Evolutionary conservation across 2,329 filamentous ascomycete genomes (phyloP).

Genomic region (Tetracladium maxilliforme): DNA sequence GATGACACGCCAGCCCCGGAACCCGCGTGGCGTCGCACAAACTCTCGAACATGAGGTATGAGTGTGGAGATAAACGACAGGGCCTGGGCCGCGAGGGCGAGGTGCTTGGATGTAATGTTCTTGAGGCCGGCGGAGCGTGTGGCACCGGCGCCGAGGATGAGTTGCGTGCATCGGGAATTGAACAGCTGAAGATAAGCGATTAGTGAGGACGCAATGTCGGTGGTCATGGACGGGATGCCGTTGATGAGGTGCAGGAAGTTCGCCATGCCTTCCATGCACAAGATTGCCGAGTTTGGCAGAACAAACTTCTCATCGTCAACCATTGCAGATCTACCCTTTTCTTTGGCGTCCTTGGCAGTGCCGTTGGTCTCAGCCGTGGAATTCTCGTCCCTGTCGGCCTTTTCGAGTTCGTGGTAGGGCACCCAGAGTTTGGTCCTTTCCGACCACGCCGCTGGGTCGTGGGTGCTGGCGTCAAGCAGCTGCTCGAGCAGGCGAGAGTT

Average conservation of each 20-base stretch:
- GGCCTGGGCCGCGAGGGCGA: constrained; percentile 82
- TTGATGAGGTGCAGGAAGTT: constrained; percentile 72
- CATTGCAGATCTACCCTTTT: constrained; percentile 54
- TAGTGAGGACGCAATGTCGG: constrained; percentile 65
- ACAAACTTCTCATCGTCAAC: constrained; percentile 80
- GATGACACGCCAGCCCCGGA: constrained; percentile 32
- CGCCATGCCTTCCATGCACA: constrained; percentile 69
- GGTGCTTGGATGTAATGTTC: constrained; percentile 92
- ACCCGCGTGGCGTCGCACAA: constrained; percentile 60
- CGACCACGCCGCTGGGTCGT: constrained; percentile 53
- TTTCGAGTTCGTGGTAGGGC: constrained; percentile 16
- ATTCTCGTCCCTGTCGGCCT: constrained; percentile 1
- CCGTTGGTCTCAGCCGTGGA: constrained; percentile 3
- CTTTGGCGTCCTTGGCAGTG: constrained; percentile 23
- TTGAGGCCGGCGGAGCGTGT: constrained; percentile 79
- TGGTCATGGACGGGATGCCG: constrained; percentile 77
- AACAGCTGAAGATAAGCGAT: constrained; percentile 83
- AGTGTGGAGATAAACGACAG: constrained; percentile 76
- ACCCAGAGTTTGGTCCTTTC: constrained; percentile 44
- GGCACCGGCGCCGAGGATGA: constrained; percentile 89
- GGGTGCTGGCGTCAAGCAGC: constrained; percentile 56
- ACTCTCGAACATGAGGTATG: constrained; percentile 83
- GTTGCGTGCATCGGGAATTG: constrained; percentile 90
- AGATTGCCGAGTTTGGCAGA: constrained; percentile 68
- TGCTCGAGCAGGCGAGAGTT: constrained; percentile 44